Percentiles rank a stretch among this genome's conserved stretches.
phyloP scores from a whole-genome alignment of 352 stramenopile species.

The Phytophthora sansomeana region DNA sequence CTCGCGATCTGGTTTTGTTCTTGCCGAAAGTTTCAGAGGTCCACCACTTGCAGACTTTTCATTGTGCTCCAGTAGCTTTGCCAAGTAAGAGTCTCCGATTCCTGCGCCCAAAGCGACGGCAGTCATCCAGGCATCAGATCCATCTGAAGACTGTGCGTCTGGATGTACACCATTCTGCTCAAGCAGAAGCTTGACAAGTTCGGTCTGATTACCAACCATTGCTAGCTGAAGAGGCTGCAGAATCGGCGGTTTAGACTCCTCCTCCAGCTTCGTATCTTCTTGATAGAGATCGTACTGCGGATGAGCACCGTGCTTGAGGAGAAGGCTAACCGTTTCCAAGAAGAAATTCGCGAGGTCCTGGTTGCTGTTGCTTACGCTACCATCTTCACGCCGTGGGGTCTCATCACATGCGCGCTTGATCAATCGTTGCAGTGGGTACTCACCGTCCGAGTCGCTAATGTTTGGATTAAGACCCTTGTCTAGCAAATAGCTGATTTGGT shows the following conservation, averaged over 20 bases:
- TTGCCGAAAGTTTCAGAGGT: constrained; percentile 37
- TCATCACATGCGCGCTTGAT: constrained; percentile 43
- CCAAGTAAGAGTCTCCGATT: constrained; percentile 54
- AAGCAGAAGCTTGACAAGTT: constrained; percentile 64
- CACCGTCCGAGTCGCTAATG: constrained; percentile 65
- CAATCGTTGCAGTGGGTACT: constrained; percentile 70
- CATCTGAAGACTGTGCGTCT: constrained; percentile 43
- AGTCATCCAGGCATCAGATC: constrained; percentile 69
- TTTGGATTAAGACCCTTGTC: constrained; percentile 77
- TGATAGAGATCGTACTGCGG: constrained; percentile 56
- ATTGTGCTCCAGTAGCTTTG: constrained; percentile 59
- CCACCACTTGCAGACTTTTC: constrained; percentile 38
- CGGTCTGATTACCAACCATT: constrained; percentile 52
- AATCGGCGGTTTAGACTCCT: constrained; percentile 11
- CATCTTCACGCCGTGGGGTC: too few species aligned
- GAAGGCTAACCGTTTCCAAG: constrained; percentile 43
- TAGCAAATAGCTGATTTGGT: constrained; percentile 74
- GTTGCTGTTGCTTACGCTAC: constrained; percentile 13
- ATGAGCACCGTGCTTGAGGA: constrained; percentile 58
- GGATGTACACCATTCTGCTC: constrained; percentile 50
- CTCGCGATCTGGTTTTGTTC: constrained; percentile 30
- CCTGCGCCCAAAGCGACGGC: constrained; percentile 41
- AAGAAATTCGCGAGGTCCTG: constrained; percentile 49
- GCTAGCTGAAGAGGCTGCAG: constrained; percentile 70
- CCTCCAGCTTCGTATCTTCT: constrained; percentile 19